Base-by-base conservation (phyloP, 73 alveolate genomes). In the Paraurostyla sp. region DNA sequence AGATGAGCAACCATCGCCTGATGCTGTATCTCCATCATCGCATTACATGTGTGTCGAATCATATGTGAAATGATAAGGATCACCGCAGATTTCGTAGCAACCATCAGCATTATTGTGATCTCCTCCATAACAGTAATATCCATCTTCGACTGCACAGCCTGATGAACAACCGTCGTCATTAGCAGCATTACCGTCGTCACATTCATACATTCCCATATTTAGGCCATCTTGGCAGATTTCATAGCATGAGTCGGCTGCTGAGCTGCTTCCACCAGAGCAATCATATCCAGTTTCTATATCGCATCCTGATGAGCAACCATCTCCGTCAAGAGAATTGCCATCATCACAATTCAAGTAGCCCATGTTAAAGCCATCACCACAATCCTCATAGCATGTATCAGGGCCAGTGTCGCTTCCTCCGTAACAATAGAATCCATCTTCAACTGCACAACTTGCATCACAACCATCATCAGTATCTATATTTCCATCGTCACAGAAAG, bases 401-500 rank as follows among this genome's bases (percentile, higher is more conserved):
- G 52, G 52, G 9, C 80, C 40, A 35, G 90, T 46, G 27, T 48
- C 43, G 22, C 84, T 76, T 1, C 94, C 96, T 42, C 96, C 96
- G 0, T 78, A 15, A 33, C 97, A 93, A 29, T 35, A 52, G 83
- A 84, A 90, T 15, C 93, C 93, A 20, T 29, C 49, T 71, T 92
- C 97, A 13, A 82, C 82, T 51, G 73, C 40, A 49, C 97, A 92
- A 48, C 57, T 59, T 13, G 76, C 13, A 40, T 80, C 58, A 29
- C 94, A 88, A 32, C 94, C 97, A 88, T 92, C 93, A 36, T 75
- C 76, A 54, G 73, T 71, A 20, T 54, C 43, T 20, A 18, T n/a
- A 52, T 92, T 82, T 56, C 92, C 92, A 89, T 89, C 94, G 85
- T 89, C 94, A 30, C 97, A 92, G 57, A 57, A 71, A 18, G 32